Base-by-base conservation (phyloP, 352 stramenopile species). In the Pythium dissotocum region DNA sequence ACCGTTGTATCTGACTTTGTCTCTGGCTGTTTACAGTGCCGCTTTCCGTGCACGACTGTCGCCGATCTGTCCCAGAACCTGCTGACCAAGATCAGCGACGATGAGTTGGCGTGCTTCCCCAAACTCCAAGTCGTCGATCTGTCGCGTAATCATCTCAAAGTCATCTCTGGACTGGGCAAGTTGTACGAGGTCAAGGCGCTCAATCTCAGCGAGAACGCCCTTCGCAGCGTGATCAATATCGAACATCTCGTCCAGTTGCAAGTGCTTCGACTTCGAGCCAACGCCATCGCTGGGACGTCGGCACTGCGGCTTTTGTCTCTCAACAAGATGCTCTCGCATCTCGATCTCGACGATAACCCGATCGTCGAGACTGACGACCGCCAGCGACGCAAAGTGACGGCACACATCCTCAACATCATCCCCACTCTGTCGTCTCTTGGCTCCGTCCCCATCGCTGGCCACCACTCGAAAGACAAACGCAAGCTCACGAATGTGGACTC, bases 381-480 rank as follows among this genome's bases (percentile, higher is more conserved):
- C 8, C 82, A 91, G 56, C 82, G 79, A 5, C 76, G 85, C 16
- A 88, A 88, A 58, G 82, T 89, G 40, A 88, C 86, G 18, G 80
- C 87, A n/a, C 78, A 94, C n/a, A 71, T 95, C 2, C 61, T 90
- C 8, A 95, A 95, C 67, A 75, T 95, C 14, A 64, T 95, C 16
- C 85, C 87, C 46, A 85, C 69, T 26, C 67, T 95, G 16, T 68
- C 71, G 38, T 88, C 79, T 0, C 63, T 95, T 1, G 87, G 85
- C 7, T 91, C 80, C 2, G 78, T 91, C n/a, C 71, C 73, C 2
- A 61, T 75, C 26, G 58, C 53, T 16, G 63, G 62, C 6, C 63
- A 75, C n/a, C 68, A 82, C 55, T 70, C 63, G 5, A 90, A 90
- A 30, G 77, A 83, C 40, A 91, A 87, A 51, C 86, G 79, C 65